These are phyloP conservation scores for Aspergillus pseudonomiae DNA, from an alignment of 2,329 filamentous ascomycete genomes.

Conservation along the genomic window DNA sequence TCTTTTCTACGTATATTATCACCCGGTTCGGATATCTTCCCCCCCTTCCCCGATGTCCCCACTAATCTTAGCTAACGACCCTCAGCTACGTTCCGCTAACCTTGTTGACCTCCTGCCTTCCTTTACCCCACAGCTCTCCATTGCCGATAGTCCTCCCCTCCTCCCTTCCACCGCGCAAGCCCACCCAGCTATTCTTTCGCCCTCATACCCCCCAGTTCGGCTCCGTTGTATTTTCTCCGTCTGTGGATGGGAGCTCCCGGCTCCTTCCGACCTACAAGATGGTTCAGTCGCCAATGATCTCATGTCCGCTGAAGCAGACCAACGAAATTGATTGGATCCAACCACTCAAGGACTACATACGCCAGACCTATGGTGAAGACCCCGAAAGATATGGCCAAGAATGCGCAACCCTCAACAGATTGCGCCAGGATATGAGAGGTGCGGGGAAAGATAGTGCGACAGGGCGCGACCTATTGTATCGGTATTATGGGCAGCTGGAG, in stretches of 20 bases:
- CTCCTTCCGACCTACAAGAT: constrained; percentile 53
- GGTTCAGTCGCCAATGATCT: constrained; percentile 93
- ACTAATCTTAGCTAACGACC: constrained; percentile 6
- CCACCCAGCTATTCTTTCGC: background rate
- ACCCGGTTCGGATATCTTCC: background rate
- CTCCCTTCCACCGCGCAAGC: background rate
- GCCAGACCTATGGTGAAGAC: constrained; percentile 92
- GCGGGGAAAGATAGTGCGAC: constrained; percentile 95
- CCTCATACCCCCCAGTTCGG: constrained; percentile 1
- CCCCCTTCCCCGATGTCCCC: background rate
- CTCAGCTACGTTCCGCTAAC: background rate
- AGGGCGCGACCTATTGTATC: constrained; percentile 88
- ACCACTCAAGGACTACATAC: constrained; percentile 90
- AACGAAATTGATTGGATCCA: constrained; percentile 98
- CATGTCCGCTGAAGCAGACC: constrained; percentile 86
- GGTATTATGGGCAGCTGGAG: constrained; percentile 97
- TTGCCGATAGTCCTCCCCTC: constrained; percentile 6
- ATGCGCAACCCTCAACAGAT: constrained; percentile 87
- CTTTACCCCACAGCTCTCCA: constrained; percentile 11
- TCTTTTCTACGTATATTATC: background rate
- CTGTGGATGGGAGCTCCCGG: constrained; percentile 39
- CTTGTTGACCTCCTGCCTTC: background rate
- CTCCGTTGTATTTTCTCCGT: background rate
- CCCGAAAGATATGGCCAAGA: constrained; percentile 95
- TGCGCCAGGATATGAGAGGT: constrained; percentile 97